These are phyloP conservation scores for Collybia mongolica DNA, from an alignment of 768 basidiomycete genomes.

Conservation along the genomic window DNA sequence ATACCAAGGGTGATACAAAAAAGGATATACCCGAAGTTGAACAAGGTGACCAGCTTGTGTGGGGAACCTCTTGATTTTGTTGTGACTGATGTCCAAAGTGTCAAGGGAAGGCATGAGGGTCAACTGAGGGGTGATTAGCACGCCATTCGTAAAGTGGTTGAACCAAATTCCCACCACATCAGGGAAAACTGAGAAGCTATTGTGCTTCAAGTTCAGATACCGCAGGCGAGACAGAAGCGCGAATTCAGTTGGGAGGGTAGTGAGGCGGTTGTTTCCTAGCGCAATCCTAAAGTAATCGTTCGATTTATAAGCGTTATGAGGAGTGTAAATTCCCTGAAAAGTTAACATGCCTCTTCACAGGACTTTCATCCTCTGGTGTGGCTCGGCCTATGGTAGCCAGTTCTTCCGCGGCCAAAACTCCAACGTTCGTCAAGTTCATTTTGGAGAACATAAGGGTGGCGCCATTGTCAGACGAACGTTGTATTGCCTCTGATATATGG, in stretches of 20 bases:
- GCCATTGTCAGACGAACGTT: slow-evolving; percentile 71
- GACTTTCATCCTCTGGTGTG: slow-evolving; percentile 46
- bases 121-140: slow-evolving; percentile 47
- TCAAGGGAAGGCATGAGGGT: slow-evolving; percentile 85
- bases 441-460: slow-evolving; percentile 85
- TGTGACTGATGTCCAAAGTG: slow-evolving; percentile 92
- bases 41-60: slow-evolving; percentile 74
- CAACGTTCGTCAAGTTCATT: slow-evolving; percentile 73
- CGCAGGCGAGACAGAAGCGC: slow-evolving; percentile 69
- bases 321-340: background rate
- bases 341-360: slow-evolving; percentile 57
- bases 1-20: background rate
- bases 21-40: slow-evolving; percentile 62
- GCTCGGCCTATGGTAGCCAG: slow-evolving; percentile 62
- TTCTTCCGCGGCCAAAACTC: slow-evolving; percentile 70
- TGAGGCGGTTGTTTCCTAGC: slow-evolving; percentile 80
- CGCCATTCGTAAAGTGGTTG: slow-evolving; percentile 1
- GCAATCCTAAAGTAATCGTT: slow-evolving; percentile 59
- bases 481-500: slow-evolving; percentile 66
- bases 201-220: slow-evolving; percentile 87
- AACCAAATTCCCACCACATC: slow-evolving; percentile 64
- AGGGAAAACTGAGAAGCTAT: slow-evolving; percentile 80
- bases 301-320: background rate
- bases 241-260: slow-evolving; percentile 74
- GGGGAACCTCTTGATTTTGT: slow-evolving; percentile 83